Base-by-base conservation (phyloP, 768 basidiomycete genomes). In the Suillus fuscotomentosus region DNA sequence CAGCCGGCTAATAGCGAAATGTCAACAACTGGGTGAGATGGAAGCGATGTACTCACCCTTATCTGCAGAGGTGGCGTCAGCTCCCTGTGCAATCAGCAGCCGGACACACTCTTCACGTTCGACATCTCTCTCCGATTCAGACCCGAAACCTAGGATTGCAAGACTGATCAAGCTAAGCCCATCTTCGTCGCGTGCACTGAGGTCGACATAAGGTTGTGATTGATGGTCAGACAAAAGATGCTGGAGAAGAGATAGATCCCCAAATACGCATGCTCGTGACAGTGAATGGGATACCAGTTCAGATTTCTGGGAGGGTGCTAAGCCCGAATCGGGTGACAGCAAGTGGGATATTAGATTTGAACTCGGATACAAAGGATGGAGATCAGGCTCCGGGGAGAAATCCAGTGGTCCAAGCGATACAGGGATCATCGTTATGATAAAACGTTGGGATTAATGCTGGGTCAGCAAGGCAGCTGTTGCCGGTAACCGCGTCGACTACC, bases 71-170 rank as follows among this genome's bases (percentile, higher is more conserved):
- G 77, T 77, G 50, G 91, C 76, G 72, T 91, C 85, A 27, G 91
- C 89, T 50, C 94, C 93, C 74, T 91, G 91, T 54, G 86, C 82
- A 14, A 93, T 86, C 48, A 97, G 81, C 54, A 92, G 77, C 63
- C 94, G 82, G 8, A 95, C 90, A 69, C 90, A 92, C 75, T 97
- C 95, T 76, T 97, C 95, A 67, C 92, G 84, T 71, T 98, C 96
- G 51, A 96, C 85, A 63, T 94, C 90, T 63, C 90, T 85, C 67
- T 94, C 93, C 22, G 85, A 84, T 61, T 93, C 92, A 34, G 87
- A 85, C 45, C 91, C 90, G 72, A 94, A 94, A 13, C 92, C 92
- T 66, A 92, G 86, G 68, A 94, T 91, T 34, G 88, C 79, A 63
- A 86, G 81, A 73, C 91, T 89, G 79, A 95, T 82, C 66, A 95